These are phyloP conservation scores for Candolleomyces aberdarensis DNA, from an alignment of 768 basidiomycete genomes.

Conservation along the genomic window DNA sequence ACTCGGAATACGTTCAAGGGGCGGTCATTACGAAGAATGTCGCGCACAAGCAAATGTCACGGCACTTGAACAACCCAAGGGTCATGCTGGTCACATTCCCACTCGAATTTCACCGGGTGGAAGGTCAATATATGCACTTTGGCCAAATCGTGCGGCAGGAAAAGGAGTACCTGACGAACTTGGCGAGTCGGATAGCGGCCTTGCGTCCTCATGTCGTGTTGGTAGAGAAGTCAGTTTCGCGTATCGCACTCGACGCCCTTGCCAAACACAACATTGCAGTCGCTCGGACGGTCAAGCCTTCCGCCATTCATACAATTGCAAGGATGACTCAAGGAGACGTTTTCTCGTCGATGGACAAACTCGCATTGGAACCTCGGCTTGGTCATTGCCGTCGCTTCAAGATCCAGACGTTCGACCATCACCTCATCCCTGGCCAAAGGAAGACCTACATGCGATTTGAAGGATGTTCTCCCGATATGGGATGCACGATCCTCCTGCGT, in stretches of 20 bases:
- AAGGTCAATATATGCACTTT: constrained; percentile 91
- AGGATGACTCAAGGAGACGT: constrained; percentile 94
- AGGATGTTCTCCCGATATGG: constrained; percentile 89
- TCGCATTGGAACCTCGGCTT: constrained; percentile 83
- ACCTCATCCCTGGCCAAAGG: constrained; percentile 86
- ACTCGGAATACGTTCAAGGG: constrained; percentile 97
- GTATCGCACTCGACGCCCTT: constrained; percentile 85
- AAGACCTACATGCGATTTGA: constrained; percentile 99
- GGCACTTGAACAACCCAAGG: constrained; percentile 78
- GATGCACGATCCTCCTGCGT: constrained; percentile 89
- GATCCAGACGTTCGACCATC: constrained; percentile 93
- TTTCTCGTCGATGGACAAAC: constrained; percentile 92
- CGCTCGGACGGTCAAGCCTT: constrained; percentile 83
- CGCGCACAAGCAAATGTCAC: constrained; percentile 92
- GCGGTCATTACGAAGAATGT: constrained; percentile 98
- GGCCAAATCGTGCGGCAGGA: constrained; percentile 90
- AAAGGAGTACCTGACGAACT: constrained; percentile 85
- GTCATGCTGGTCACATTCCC: constrained; percentile 97
- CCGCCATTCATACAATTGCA: constrained; percentile 84
- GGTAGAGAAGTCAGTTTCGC: constrained; percentile 87
- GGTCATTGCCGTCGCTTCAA: constrained; percentile 86
- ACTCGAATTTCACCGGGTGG: constrained; percentile 87
- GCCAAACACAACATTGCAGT: constrained; percentile 85
- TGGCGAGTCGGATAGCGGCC: constrained; percentile 87
- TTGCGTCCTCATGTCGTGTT: constrained; percentile 90